Base-by-base conservation (phyloP, 2,329 filamentous ascomycete genomes). In the Hypoxylon sp. region DNA sequence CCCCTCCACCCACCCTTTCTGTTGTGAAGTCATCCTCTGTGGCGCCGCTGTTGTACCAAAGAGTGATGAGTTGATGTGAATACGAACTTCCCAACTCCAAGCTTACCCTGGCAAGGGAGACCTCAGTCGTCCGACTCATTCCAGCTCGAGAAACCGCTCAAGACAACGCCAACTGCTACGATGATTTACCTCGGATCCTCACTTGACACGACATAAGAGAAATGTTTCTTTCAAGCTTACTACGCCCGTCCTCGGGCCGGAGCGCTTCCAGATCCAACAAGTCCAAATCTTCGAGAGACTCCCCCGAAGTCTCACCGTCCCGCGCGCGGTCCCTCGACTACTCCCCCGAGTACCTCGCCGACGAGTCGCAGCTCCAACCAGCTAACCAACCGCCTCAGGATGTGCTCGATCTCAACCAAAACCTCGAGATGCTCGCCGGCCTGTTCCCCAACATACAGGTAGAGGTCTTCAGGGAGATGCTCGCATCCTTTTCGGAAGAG, bases 381-480 rank as follows among this genome's bases (percentile, higher is more conserved):
- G 63, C 79, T 20, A 72, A 74, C 6, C 75, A 78, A 63, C 84
- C 88, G 58, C 77, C 82, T 29, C 82, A 84, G 33, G 83, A 91
- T 67, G 79, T 92, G 20, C 80, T 83, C 64, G 84, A 88, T 56
- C 81, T 94, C 45, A 94, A 94, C 75, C 79, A 79, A 47, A 83
- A 86, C 66, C 84, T 95, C 62, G 83, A 84, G 58, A 85, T 82
- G 10, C 82, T 95, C 38, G 84, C 86, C 18, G 85, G 85, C 43
- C 81, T 93, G 7, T 95, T 95, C 64, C 91, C 91, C 23, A 86
- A 93, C 73, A 80, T 93, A n/a, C 88, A 92, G 73, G 81, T 90
- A 58, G 89, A 93, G 65, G 90, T 93, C 15, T 91, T 95, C 70
- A 85, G 90, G 40, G 90, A 94, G 77, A 90, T 95, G 83, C 84